Evolutionary conservation across 2,329 filamentous ascomycete species (phyloP), one percentile per base, ranked within the genome.

Genomic region (Daldinia sp.): DNA sequence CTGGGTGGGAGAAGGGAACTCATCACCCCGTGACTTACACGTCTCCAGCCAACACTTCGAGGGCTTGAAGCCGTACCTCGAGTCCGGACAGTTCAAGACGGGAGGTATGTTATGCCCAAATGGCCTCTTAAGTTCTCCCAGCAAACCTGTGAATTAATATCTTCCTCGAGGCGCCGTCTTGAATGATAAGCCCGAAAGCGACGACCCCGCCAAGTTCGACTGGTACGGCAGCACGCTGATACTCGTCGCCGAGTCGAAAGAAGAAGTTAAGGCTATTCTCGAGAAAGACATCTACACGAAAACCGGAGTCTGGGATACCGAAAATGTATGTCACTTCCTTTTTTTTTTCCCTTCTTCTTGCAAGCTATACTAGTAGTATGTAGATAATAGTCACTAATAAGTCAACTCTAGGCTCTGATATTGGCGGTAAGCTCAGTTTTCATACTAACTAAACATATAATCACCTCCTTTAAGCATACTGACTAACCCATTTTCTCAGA

Each of bases 271-370:
- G 44, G 86, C 91, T 73, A 76, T 86, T 58, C 78, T 97, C 53
- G 87, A 87, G 79, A 85, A 87, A 55, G 94, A 97, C 81, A 82
- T 94, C 9, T 97, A 97, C 81, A 83, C 85, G 9, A 85, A 81
- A 67, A 84, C 80, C 48, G 92, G 90, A 0, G 93, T 97, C 7
- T 97, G 94, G 94, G 93, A 97, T 82, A 77, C 92, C 65, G 87
- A 90, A 39, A 92, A 92, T 74, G 88, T 88, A 69, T 75, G 78
- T 76, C 48, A n/a, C 10, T 6, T 44, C 20, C 2, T 23, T 23
- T 23, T 23, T 2, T 23, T 23, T 2, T 1, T 23, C 46, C 46
- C 20, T 23, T 23, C 20, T 1, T 23, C 46, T 50, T 62, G 30
- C 50, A 46, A 54, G 28, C 13, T 6, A 33, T 28, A 37, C 53